Percentiles rank a stretch among this genome's conserved stretches.
Conservation (phyloP, 176 grass and related monocot genomes). For the Saccharum spontaneum region DNA sequence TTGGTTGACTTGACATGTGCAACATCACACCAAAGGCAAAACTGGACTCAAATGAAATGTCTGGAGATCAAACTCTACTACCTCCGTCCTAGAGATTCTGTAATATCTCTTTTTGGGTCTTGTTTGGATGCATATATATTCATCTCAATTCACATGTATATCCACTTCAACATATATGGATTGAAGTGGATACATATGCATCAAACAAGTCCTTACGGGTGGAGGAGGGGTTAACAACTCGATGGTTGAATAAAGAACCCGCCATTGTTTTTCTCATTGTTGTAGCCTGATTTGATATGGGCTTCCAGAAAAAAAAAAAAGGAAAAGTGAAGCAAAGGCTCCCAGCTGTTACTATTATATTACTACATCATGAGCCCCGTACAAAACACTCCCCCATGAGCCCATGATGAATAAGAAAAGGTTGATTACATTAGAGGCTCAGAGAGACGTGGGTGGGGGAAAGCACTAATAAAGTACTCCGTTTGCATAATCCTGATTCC, state of each 20-base stretch:
- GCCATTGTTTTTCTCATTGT: neutral
- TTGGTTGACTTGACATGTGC: no score
- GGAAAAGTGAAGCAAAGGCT: neutral
- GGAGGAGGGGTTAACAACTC: neutral
- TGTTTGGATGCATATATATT: no score
- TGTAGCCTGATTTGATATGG: neutral
- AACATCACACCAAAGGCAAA: no score
- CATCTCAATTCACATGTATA: no score
- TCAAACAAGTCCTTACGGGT: no score
- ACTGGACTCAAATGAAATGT: no score
- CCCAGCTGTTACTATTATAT: neutral
- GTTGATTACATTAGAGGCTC: slow-evolving; percentile 21
- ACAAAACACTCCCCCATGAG: neutral
- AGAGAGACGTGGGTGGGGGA: slow-evolving; percentile 25
- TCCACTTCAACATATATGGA: no score
- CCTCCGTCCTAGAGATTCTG: no score
- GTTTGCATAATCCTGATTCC: neutral
- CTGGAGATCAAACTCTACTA: no score
- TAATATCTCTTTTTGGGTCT: no score
- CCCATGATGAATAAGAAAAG: neutral
- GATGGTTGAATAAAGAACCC: neutral
- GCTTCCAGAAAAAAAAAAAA: neutral
- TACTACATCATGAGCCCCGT: neutral
- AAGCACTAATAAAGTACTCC: neutral
- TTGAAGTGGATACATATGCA: no score